phyloP scores from a whole-genome alignment of 495 filamentous ascomycete species.

The Lasiosphaeris hirsuta region DNA sequence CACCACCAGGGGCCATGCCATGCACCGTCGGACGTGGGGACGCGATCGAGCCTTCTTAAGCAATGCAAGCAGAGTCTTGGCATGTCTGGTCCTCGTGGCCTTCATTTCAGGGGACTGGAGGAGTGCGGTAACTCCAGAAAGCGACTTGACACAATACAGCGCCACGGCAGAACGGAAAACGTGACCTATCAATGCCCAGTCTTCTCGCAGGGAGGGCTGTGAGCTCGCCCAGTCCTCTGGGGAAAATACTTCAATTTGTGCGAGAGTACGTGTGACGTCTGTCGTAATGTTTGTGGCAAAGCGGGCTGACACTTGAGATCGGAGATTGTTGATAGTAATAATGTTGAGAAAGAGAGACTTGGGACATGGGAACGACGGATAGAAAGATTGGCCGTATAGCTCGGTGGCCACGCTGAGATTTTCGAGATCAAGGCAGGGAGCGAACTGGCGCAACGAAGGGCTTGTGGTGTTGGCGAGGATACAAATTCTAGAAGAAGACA shows the following conservation, averaged over 20 bases:
- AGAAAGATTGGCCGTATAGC: conserved; percentile 16
- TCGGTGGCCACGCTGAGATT: conserved; percentile 16
- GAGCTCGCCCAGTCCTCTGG: conserved; percentile 24
- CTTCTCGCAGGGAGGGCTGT: conserved; percentile 16
- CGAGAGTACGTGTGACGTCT: conserved; percentile 1
- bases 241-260: conserved; percentile 24
- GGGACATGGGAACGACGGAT: conserved; percentile 22
- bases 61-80: no score
- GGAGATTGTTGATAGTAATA: conserved; percentile 29
- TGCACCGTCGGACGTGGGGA: no score
- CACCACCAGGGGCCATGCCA: no score
- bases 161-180: conserved; percentile 26
- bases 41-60: no score
- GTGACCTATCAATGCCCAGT: conserved; percentile 25
- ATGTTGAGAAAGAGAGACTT: conserved; percentile 20
- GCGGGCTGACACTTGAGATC: conserved; percentile 14
- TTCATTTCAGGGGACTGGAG: not conserved
- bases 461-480: conserved; percentile 34
- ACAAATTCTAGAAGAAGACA: conserved; percentile 14
- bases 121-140: not conserved
- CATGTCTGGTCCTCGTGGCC: no score
- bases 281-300: not conserved
- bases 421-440: conserved; percentile 11
- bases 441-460: conserved; percentile 25
- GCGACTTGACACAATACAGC: conserved; percentile 35